Evolutionary conservation across 352 stramenopile genomes (phyloP).

Genomic region (Pythium grandisporangium): DNA sequence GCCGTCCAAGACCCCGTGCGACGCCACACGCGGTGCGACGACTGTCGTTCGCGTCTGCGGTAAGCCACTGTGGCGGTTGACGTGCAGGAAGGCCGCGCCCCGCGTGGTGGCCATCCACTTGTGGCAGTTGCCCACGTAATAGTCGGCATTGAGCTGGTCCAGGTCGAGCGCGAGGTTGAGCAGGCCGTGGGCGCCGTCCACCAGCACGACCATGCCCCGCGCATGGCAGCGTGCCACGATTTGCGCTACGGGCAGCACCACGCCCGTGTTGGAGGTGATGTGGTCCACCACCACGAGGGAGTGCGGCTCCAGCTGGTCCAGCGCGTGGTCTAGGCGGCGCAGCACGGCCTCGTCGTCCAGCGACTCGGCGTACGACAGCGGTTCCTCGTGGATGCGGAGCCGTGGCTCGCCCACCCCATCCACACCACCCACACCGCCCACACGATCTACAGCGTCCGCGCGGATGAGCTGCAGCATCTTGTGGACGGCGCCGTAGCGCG

Average conservation of each 20-base stretch:
- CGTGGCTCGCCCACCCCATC: background rate
- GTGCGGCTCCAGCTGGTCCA: slow-evolving; percentile 19
- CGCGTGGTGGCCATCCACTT: slow-evolving; percentile 92
- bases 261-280: slow-evolving; percentile 90
- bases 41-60: slow-evolving; percentile 1
- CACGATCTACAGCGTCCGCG: slow-evolving; percentile 15
- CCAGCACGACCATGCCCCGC: slow-evolving; percentile 48
- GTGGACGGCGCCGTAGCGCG: slow-evolving; percentile 88
- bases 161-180: slow-evolving; percentile 77
- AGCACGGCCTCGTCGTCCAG: slow-evolving; percentile 47
- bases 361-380: slow-evolving; percentile 53
- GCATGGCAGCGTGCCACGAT: slow-evolving; percentile 61
- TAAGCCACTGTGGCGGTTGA: slow-evolving; percentile 26
- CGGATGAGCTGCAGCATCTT: slow-evolving; percentile 91
- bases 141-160: slow-evolving; percentile 65
- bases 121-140: slow-evolving; percentile 93
- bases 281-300: slow-evolving; percentile 88
- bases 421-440: too few relatives aligned
- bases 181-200: slow-evolving; percentile 90
- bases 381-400: slow-evolving; percentile 43
- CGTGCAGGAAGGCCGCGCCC: slow-evolving; percentile 84
- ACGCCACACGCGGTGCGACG: slow-evolving; percentile 80
- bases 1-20: slow-evolving; percentile 83
- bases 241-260: slow-evolving; percentile 75
- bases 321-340: slow-evolving; percentile 17